These are phyloP conservation scores for Kluyveromyces aestuarii DNA, from an alignment of 805 yeast genomes.

Conservation along the genomic window DNA sequence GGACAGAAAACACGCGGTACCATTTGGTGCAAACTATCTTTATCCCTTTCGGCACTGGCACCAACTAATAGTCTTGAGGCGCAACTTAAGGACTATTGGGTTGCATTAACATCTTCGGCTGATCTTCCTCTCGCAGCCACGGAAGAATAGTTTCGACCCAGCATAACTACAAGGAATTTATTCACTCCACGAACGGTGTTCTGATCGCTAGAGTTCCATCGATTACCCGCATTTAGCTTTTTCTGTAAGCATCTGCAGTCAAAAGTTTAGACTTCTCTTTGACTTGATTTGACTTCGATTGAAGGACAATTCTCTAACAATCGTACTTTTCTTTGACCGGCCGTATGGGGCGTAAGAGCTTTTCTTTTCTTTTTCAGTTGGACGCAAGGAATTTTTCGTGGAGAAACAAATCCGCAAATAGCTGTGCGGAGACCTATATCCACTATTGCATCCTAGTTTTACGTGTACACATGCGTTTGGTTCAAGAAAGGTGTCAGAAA, in stretches of 20 bases:
- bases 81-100: slow-evolving; percentile 23
- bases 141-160: too few relatives aligned
- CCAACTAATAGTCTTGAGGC: slow-evolving; percentile 20
- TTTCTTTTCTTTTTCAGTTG: neutral
- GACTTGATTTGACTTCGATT: neutral
- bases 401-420: neutral
- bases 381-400: neutral
- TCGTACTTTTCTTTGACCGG: too few relatives aligned
- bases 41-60: slow-evolving; percentile 16
- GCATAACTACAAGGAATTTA: too few relatives aligned
- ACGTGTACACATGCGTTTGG: neutral
- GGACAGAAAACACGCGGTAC: slow-evolving; percentile 16
- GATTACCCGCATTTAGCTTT: too few relatives aligned
- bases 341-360: neutral
- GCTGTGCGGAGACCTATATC: neutral
- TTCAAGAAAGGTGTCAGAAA: neutral
- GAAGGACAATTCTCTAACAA: too few relatives aligned
- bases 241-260: too few relatives aligned
- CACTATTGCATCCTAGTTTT: neutral
- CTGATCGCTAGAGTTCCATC: too few relatives aligned
- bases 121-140: slow-evolving; percentile 1
- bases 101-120: slow-evolving; percentile 16
- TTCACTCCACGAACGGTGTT: too few relatives aligned
- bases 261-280: neutral
- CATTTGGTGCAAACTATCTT: slow-evolving; percentile 24